Percentiles rank a stretch among this genome's conserved stretches.
Conservation (phyloP, 768 basidiomycete genomes). For the Mycena polygramma region DNA sequence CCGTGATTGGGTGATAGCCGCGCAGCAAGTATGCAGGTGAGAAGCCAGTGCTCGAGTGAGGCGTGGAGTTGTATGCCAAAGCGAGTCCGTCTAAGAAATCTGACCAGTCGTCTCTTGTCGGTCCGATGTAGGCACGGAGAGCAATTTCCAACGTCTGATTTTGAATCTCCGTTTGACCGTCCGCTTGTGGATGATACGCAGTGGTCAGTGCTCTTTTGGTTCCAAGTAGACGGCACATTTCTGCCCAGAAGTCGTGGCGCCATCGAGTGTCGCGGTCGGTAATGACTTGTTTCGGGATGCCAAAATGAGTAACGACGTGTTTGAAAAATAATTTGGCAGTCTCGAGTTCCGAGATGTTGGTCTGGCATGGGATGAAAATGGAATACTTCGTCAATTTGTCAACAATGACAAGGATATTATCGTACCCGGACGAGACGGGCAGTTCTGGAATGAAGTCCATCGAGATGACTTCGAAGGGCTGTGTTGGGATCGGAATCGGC, state of each 20-base stretch:
- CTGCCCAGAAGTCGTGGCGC: slow-evolving; percentile 8
- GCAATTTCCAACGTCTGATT: slow-evolving; percentile 4
- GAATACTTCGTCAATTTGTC: no score
- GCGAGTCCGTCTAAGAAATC: not conserved
- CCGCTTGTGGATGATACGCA: slow-evolving; percentile 10
- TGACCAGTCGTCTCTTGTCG: not conserved
- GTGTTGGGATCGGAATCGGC: not conserved
- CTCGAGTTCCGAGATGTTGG: no score
- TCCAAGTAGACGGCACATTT: not conserved
- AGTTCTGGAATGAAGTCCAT: slow-evolving; percentile 3
- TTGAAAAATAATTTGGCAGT: no score
- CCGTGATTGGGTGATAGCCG: slow-evolving; percentile 5
- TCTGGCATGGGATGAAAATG: no score
- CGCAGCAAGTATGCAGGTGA: not conserved
- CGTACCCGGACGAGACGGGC: no score
- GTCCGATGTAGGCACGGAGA: slow-evolving; percentile 1
- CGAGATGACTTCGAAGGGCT: slow-evolving; percentile 5
- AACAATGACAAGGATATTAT: no score
- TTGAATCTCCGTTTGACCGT: not conserved
- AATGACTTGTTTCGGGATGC: slow-evolving; percentile 1
- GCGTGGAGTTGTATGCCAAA: slow-evolving; percentile 1
- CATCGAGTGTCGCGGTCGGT: slow-evolving; percentile 8
- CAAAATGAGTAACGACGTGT: not conserved
- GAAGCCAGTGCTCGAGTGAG: not conserved
- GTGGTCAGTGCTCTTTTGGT: slow-evolving; percentile 3